These are phyloP conservation scores for Xerocomellus chrysenteron DNA, from an alignment of 768 basidiomycete genomes.

Conservation along the genomic window DNA sequence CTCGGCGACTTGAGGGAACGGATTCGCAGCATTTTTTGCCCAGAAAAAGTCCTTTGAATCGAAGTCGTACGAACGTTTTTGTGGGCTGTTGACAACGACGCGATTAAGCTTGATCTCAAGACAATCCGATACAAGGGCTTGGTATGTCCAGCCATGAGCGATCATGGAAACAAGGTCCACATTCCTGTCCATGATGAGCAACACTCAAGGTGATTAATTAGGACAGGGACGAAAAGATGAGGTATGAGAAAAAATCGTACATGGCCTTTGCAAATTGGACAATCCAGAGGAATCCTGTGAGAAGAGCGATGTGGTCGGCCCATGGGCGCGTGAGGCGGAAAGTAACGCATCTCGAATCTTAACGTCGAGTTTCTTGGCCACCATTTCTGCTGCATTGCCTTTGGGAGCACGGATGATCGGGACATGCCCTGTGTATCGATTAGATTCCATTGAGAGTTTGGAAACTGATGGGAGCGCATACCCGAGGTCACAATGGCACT, in stretches of 20 bases:
- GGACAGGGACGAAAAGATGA: neutral
- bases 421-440: constrained; percentile 64
- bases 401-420: constrained; percentile 93
- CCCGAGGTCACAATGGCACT: constrained; percentile 88
- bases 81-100: constrained; percentile 76
- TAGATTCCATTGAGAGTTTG: neutral
- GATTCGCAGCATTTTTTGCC: constrained; percentile 93
- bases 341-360: constrained; percentile 86
- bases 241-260: constrained; percentile 44
- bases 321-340: constrained; percentile 62
- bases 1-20: constrained; percentile 98
- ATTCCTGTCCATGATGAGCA: constrained; percentile 93
- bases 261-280: constrained; percentile 82
- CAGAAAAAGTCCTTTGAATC: constrained; percentile 99
- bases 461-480: constrained; percentile 32
- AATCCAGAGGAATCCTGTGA: constrained; percentile 79
- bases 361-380: constrained; percentile 92
- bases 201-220: constrained; percentile 50
- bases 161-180: constrained; percentile 92
- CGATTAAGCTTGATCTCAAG: constrained; percentile 96
- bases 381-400: constrained; percentile 98
- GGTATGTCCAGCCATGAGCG: constrained; percentile 98
- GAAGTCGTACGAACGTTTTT: constrained; percentile 86
- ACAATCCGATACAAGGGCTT: constrained; percentile 96
- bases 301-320: constrained; percentile 61